Evolutionary conservation across 345 rosid species (phyloP), one percentile per base, ranked within the genome.

Genomic region (Zanthoxylum bungeanum): DNA sequence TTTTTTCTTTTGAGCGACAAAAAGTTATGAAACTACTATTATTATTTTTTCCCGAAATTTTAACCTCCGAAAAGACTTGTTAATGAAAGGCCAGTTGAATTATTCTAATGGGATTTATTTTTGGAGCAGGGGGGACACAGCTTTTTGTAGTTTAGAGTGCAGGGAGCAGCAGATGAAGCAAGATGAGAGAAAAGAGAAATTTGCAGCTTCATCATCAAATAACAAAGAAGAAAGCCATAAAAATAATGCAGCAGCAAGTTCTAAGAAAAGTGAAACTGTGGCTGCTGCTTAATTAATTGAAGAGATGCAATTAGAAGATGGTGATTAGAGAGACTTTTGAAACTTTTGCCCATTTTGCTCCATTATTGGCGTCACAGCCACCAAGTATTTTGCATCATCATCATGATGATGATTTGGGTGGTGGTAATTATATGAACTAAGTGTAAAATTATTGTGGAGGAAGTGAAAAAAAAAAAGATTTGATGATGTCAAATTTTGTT

Each of bases 71-170:
- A n/a, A n/a, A 14, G n/a, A 44, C 49, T 44, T 44, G 16, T 44
- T 44, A 44, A 44, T 44, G 49, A 44, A n/a, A n/a, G 19, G 19
- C n/a, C n/a, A n/a, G n/a, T n/a, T n/a, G n/a, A n/a, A n/a, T n/a
- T n/a, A n/a, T n/a, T n/a, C n/a, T n/a, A n/a, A n/a, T n/a, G n/a
- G n/a, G n/a, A 44, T 44, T 44, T 44, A 3, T 44, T 44, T 14
- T 1, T 1, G 28, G 52, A 51, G 33, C 83, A 89, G 97, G 85
- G 97, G 98, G 50, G 93, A 93, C 55, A 76, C 87, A 46, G 98
- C 96, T 17, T 93, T 93, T 84, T 93, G 98, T 67, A 88, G 98
- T 68, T 72, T 63, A 75, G 93, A 87, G 78, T 93, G 97, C 82
- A 85, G 98, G 81, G 98, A 87, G 64, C 70, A 85, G 59, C 88